Evolutionary conservation across 192 early-diverging fungal genomes (phyloP).

Genomic region (Glomus cerebriforme): DNA sequence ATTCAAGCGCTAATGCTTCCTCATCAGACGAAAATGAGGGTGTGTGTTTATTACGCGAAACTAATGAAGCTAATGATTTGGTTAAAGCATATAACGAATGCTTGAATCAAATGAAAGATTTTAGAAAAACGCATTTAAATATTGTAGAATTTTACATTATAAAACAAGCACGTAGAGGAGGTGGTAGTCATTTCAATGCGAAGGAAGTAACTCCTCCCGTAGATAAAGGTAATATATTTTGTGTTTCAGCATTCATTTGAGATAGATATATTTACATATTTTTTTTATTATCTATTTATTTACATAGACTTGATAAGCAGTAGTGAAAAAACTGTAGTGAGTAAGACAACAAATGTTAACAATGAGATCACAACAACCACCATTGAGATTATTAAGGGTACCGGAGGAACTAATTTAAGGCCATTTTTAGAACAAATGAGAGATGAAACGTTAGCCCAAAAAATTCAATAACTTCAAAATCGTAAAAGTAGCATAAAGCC

Average conservation of each 20-base stretch:
- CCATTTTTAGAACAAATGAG: slow-evolving; percentile 91
- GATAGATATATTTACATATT: not conserved
- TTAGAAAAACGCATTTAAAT: slow-evolving; percentile 91
- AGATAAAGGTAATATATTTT: slow-evolving; percentile 12
- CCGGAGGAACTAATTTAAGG: slow-evolving; percentile 86
- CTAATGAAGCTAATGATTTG: slow-evolving; percentile 41
- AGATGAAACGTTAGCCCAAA: slow-evolving; percentile 68
- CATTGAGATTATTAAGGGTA: slow-evolving; percentile 66
- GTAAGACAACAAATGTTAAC: slow-evolving; percentile 25
- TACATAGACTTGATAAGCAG: not conserved
- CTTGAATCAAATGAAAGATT: slow-evolving; percentile 78
- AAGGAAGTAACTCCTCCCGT: slow-evolving; percentile 5
- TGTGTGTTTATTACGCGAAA: slow-evolving; percentile 23
- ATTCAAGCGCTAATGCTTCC: slow-evolving; percentile 23
- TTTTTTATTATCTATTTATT: not conserved
- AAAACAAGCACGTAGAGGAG: slow-evolving; percentile 70
- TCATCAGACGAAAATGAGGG: slow-evolving; percentile 32
- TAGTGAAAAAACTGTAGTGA: not conserved
- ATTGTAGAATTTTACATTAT: slow-evolving; percentile 92
- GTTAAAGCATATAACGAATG: slow-evolving; percentile 79
- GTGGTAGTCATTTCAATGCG: slow-evolving; percentile 48
- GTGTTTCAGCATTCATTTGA: not conserved
- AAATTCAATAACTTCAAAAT: not conserved
- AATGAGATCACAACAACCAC: slow-evolving; percentile 56
- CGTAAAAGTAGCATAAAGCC: no score